Conservation (phyloP, 257 asterid species). For the Galeopsis tetrahit region DNA sequence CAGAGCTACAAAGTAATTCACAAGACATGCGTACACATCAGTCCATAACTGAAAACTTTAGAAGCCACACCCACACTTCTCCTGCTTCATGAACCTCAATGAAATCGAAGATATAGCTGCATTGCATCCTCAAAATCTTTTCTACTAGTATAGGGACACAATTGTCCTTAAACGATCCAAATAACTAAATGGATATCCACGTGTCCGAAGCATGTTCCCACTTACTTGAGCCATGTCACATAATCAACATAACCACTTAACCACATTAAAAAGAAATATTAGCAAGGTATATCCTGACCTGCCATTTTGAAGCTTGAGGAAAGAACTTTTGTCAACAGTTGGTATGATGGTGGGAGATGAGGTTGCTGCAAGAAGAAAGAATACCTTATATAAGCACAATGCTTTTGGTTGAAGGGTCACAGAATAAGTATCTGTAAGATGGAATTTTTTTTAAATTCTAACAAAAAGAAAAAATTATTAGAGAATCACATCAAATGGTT, state of each 20-base stretch:
- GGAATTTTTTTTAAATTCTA: slow-evolving; percentile 5
- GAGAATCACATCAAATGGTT: slow-evolving; percentile 37
- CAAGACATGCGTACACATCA: neutral
- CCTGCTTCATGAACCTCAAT: neutral
- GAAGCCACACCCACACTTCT: neutral
- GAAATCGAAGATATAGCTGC: slow-evolving; percentile 18
- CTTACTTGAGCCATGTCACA: slow-evolving; percentile 14
- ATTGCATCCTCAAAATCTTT: neutral
- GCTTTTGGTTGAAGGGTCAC: slow-evolving; percentile 21
- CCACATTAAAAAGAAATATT: slow-evolving; percentile 8
- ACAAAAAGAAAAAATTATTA: slow-evolving; percentile 4
- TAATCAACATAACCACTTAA: slow-evolving; percentile 1
- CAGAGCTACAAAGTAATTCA: neutral
- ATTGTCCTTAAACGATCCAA: neutral
- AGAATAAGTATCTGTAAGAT: slow-evolving; percentile 23
- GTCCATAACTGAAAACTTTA: neutral
- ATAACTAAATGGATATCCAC: slow-evolving; percentile 14
- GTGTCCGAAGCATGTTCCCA: slow-evolving; percentile 17
- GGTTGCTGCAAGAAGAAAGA: slow-evolving; percentile 66
- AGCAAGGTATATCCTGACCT: slow-evolving; percentile 51
- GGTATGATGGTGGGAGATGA: slow-evolving; percentile 58
- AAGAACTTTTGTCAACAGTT: slow-evolving; percentile 63
- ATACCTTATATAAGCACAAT: slow-evolving; percentile 34
- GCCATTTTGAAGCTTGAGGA: slow-evolving; percentile 98
- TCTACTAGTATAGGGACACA: neutral